A percentile compares a stretch with the other conserved stretches of the same genome.
Evolutionary conservation across 1,284 basidiomycete species (phyloP).

Genomic region (Stereum hirsutum): DNA sequence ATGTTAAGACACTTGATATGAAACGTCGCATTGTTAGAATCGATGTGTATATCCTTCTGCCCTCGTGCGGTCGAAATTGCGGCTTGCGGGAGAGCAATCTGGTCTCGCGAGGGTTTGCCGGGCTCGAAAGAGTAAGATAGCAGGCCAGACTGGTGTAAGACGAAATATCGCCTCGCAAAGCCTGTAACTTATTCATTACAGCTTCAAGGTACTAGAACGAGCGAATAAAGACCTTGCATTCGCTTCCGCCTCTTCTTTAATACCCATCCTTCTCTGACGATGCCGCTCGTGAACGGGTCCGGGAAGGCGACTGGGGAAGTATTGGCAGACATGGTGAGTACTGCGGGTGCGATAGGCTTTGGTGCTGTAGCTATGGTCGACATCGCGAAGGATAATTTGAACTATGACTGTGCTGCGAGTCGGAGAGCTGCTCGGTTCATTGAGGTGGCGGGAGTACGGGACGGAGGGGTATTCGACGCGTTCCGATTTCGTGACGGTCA

Average conservation of each 20-base stretch:
- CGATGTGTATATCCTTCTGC: slow-evolving; percentile 70
- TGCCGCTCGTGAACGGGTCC: slow-evolving; percentile 4
- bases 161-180: slow-evolving; percentile 78
- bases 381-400: too few species aligned
- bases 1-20: slow-evolving; percentile 66
- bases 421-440: too few species aligned
- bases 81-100: slow-evolving; percentile 56
- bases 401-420: too few species aligned
- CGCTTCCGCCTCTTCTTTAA: slow-evolving; percentile 78
- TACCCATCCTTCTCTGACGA: slow-evolving; percentile 65
- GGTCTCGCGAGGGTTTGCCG: slow-evolving; percentile 61
- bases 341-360: too few species aligned
- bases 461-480: too few species aligned
- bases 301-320: background rate
- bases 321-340: background rate
- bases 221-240: slow-evolving; percentile 88
- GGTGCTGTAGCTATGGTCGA: too few species aligned
- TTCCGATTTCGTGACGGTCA: too few species aligned
- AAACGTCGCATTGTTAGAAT: slow-evolving; percentile 67
- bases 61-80: slow-evolving; percentile 65
- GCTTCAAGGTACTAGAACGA: slow-evolving; percentile 10
- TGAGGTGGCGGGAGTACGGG: too few species aligned
- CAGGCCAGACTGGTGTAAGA: slow-evolving; percentile 54
- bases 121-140: slow-evolving; percentile 71
- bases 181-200: too few species aligned